Evolutionary conservation across 208 protist genomes (phyloP), one percentile per base, ranked within the genome.

Genomic region (Crithidia expoeki): DNA sequence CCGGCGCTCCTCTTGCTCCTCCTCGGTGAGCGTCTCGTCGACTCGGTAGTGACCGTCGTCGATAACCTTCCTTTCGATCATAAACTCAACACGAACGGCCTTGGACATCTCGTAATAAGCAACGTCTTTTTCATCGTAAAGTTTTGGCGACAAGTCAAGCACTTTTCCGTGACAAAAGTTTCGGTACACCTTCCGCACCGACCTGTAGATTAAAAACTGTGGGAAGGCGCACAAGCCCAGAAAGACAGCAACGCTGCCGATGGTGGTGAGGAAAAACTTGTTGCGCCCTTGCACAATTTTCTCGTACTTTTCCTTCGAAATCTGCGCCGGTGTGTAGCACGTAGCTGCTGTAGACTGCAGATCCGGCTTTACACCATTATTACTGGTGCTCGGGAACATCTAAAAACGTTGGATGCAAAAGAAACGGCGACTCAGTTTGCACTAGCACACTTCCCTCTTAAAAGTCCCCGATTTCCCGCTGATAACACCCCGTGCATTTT

Each of bases 221-320:
- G 86, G 89, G 36, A 86, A 55, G 32, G 84, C 65, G 44, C 72
- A 86, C 10, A 86, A 38, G 6, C 55, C 79, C 28, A 83, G 72
- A 62, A 90, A 79, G n/a, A 79, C 32, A 11, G 70, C 68, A 19
- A 79, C 72, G 25, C 72, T 68, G 30, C 67, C 72, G 40, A 88
- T 79, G 30, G 76, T 83, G 4, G 80, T 71, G 42, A 80, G 52
- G 44, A 94, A 85, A 72, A 92, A 94, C 9, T 80, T 65, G 67
- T 92, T 94, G 49, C 84, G 63, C 2, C 86, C 86, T 21, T 86
- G 76, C 0, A 83, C 80, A 60, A 94, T 81, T 42, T 80, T 88
- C n/a, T 85, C 76, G 62, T 94, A 94, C 72, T 94, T 94, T 4
- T 92, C 85, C 58, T 81, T 80, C 51, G 89, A 68, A 34, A 94